These are phyloP conservation scores for Henckelia pumila DNA, from an alignment of 257 asterid genomes.

Conservation along the genomic window DNA sequence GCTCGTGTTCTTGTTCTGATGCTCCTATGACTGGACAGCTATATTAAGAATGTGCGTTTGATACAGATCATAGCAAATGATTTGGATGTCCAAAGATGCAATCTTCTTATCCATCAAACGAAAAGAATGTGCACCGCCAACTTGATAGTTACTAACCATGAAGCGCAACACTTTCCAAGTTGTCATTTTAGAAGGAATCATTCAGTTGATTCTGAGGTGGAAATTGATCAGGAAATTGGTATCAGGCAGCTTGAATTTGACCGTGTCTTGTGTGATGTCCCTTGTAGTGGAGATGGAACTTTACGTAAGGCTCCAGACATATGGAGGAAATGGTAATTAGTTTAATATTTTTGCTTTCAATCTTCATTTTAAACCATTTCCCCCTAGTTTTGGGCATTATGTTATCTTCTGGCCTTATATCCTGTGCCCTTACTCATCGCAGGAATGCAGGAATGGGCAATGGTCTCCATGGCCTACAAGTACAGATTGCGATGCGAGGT, in stretches of 20 bases:
- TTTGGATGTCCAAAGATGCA: slow-evolving; percentile 92
- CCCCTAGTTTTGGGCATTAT: slow-evolving; percentile 13
- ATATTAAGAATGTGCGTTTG: slow-evolving; percentile 13
- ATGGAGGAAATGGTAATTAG: slow-evolving; percentile 88
- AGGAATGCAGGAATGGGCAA: slow-evolving; percentile 89
- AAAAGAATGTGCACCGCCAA: slow-evolving; percentile 99
- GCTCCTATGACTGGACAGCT: slow-evolving; percentile 19
- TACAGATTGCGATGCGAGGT: slow-evolving; percentile 99
- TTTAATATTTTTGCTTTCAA: slow-evolving; percentile 15
- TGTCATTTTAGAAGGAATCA: slow-evolving; percentile 55
- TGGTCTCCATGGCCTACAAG: slow-evolving; percentile 92
- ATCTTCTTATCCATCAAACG: slow-evolving; percentile 98
- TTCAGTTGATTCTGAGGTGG: slow-evolving; percentile 38
- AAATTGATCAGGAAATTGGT: slow-evolving; percentile 39
- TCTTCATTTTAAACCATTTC: slow-evolving; percentile 14
- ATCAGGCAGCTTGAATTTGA: slow-evolving; percentile 83
- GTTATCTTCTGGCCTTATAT: slow-evolving; percentile 14
- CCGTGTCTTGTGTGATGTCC: slow-evolving; percentile 98
- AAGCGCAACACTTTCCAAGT: slow-evolving; percentile 99
- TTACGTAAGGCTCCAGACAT: slow-evolving; percentile 98
- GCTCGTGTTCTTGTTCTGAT: slow-evolving; percentile 14
- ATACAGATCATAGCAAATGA: slow-evolving; percentile 90
- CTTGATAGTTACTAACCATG: slow-evolving; percentile 95
- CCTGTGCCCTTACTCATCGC: slow-evolving; percentile 20
- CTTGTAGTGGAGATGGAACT: slow-evolving; percentile 99